These are phyloP conservation scores for Suillus sp. DNA, from an alignment of 768 basidiomycete species.

Conservation along the genomic window DNA sequence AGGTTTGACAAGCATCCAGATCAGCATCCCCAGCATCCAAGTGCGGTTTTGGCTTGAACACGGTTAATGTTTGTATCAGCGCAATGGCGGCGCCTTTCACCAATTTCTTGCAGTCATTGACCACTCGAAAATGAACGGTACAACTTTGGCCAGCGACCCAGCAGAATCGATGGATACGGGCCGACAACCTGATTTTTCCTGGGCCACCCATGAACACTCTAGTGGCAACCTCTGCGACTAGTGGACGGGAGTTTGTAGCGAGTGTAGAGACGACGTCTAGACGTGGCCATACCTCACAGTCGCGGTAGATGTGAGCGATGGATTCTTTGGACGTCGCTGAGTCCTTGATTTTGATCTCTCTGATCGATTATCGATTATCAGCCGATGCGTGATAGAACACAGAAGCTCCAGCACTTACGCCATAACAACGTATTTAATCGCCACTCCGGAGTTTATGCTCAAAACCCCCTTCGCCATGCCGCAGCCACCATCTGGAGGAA, in stretches of 20 bases:
- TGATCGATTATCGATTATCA: conserved; percentile 28
- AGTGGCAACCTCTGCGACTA: conserved; percentile 58
- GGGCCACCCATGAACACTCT: conserved; percentile 62
- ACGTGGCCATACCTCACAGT: conserved; percentile 78
- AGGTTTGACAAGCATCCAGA: conserved; percentile 63
- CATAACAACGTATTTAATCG: conserved; percentile 79
- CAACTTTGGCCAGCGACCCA: conserved; percentile 88
- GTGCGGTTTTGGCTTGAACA: conserved; percentile 58
- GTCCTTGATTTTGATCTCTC: conserved; percentile 78
- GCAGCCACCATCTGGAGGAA: conserved; percentile 56
- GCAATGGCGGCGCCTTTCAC: conserved; percentile 66
- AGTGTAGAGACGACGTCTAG: conserved; percentile 64
- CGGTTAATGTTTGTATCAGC: conserved; percentile 64
- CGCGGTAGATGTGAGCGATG: conserved; percentile 88
- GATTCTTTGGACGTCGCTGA: conserved; percentile 58
- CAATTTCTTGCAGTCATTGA: conserved; percentile 67
- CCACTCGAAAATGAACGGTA: conserved; percentile 62
- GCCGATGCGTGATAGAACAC: conserved; percentile 4
- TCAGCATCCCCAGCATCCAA: conserved; percentile 40
- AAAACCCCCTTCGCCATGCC: conserved; percentile 63
- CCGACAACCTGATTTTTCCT: conserved; percentile 66
- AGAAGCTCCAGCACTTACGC: conserved; percentile 49
- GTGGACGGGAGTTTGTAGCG: conserved; percentile 56
- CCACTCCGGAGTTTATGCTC: conserved; percentile 55
- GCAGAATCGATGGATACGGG: conserved; percentile 64